Percentiles rank a stretch among this genome's conserved stretches.
Conservation (phyloP, 129 eudicot genomes). For the Chrysanthemum makinoi region DNA sequence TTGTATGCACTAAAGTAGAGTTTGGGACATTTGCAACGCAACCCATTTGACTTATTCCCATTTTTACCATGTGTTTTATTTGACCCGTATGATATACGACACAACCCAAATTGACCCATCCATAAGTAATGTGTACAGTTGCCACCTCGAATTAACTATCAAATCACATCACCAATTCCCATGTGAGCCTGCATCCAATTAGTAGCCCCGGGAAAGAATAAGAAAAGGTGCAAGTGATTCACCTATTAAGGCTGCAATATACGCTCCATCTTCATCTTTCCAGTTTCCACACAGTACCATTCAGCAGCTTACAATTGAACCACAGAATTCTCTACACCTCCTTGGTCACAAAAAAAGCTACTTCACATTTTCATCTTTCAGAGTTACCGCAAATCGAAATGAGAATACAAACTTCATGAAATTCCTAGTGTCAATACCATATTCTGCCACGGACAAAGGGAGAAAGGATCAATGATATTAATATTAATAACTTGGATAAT, state of each 20-base stretch:
- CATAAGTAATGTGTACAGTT: too few species aligned
- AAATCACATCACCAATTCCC: slow-evolving; percentile 6
- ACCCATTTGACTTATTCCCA: neutral
- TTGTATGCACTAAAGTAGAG: neutral
- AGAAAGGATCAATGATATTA: neutral
- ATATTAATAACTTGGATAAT: neutral
- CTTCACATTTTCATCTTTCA: too few species aligned
- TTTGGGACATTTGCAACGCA: too few species aligned
- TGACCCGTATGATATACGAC: neutral
- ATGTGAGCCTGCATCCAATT: slow-evolving; percentile 12
- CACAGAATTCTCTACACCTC: slow-evolving; percentile 2
- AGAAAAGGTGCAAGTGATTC: slow-evolving; percentile 12
- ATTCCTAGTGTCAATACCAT: neutral
- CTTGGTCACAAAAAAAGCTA: too few species aligned
- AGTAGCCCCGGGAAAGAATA: slow-evolving; percentile 8
- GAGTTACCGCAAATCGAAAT: too few species aligned
- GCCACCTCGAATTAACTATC: neutral
- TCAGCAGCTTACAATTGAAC: slow-evolving; percentile 6
- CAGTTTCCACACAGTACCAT: neutral
- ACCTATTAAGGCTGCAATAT: slow-evolving; percentile 24
- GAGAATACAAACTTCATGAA: too few species aligned
- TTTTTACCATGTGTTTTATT: neutral
- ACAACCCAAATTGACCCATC: neutral
- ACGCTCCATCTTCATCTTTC: slow-evolving; percentile 20
- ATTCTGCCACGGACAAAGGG: neutral